A percentile compares a stretch with the other conserved stretches of the same genome.
These are phyloP conservation scores for Penicillium verrucosum DNA, from an alignment of 2,329 filamentous ascomycete species.

Conservation along the genomic window DNA sequence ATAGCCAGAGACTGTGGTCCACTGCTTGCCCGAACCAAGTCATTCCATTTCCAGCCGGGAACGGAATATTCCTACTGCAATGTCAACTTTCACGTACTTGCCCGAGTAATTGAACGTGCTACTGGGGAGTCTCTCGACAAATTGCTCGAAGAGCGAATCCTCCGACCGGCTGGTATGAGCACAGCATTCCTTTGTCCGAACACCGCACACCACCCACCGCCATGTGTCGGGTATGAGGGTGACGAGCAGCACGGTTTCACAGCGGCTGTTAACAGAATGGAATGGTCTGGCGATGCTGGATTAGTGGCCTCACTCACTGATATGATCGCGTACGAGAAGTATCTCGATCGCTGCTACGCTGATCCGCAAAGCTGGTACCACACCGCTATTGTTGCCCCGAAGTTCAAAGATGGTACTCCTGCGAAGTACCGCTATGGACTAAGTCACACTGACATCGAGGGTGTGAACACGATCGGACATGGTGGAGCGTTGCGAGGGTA, in stretches of 20 bases:
- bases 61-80: conserved; percentile 47
- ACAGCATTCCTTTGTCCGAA: conserved; percentile 41
- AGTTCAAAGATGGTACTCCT: conserved; percentile 34
- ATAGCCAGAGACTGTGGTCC: conserved; percentile 30
- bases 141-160: conserved; percentile 39
- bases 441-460: conserved; percentile 23
- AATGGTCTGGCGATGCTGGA: conserved; percentile 49
- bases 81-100: conserved; percentile 44
- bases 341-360: conserved; percentile 33
- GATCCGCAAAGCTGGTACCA: conserved; percentile 37
- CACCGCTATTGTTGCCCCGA: conserved; percentile 26
- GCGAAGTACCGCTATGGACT: conserved; percentile 43
- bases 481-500: conserved; percentile 45
- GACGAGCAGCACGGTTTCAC: conserved; percentile 37
- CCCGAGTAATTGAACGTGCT: conserved; percentile 39
- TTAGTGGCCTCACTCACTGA: conserved; percentile 45
- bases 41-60: conserved; percentile 45
- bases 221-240: conserved; percentile 46
- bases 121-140: conserved; percentile 35
- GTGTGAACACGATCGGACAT: conserved; percentile 35
- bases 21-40: conserved; percentile 32
- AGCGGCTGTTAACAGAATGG: conserved; percentile 41
- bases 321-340: conserved; percentile 48
- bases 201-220: conserved; percentile 37
- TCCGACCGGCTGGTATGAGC: conserved; percentile 44